These are phyloP conservation scores for Potentilla sterilis DNA, from an alignment of 306 rosid species.

Conservation along the genomic window DNA sequence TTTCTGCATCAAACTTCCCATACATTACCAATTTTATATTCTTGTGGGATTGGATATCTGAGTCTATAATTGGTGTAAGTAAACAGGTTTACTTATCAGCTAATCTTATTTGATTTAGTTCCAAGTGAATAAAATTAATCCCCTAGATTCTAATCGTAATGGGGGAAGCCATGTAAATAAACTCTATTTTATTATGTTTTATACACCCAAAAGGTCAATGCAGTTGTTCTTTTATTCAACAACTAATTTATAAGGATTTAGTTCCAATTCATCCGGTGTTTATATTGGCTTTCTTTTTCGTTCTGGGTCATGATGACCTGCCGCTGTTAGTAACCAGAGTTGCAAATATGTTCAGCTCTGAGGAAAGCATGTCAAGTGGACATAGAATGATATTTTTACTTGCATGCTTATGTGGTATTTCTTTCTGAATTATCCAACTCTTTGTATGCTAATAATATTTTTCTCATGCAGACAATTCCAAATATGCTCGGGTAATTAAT, in stretches of 20 bases:
- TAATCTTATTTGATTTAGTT: neutral
- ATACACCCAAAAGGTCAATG: neutral
- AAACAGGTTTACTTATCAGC: neutral
- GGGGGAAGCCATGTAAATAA: neutral
- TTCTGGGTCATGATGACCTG: neutral
- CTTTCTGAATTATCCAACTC: too few relatives aligned
- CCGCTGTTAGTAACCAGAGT: neutral
- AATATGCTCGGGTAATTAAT: slow-evolving; percentile 49
- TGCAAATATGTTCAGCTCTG: too few relatives aligned
- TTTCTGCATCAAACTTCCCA: neutral
- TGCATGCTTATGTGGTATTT: neutral
- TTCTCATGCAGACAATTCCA: slow-evolving; percentile 52
- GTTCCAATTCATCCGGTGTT: neutral
- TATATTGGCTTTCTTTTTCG: neutral
- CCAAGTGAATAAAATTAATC: neutral
- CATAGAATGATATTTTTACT: neutral
- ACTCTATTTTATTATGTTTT: neutral
- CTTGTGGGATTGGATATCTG: neutral
- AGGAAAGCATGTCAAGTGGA: neutral
- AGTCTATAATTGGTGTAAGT: neutral
- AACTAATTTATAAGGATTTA: neutral
- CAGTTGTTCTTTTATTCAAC: neutral
- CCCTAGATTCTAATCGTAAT: neutral
- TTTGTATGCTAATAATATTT: neutral
- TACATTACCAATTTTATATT: neutral